Evolutionary conservation across 2,329 filamentous ascomycete genomes (phyloP), one percentile per base, ranked within the genome.

Genomic region (Volutella citrinella): DNA sequence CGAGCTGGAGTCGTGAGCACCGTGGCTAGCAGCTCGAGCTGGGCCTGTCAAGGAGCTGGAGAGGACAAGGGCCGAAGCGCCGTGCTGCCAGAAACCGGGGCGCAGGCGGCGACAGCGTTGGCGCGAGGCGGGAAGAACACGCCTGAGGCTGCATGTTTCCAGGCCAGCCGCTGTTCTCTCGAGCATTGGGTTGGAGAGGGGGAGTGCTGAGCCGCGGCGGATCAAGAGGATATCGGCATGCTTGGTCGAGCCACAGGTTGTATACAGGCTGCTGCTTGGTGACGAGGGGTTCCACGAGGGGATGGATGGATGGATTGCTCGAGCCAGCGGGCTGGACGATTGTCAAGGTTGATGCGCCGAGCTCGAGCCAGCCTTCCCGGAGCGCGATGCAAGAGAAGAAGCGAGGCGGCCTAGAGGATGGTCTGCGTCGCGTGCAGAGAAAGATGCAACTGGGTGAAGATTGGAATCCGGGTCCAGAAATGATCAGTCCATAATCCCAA

Each of bases 111-210:
- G 65, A 36, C 57, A 59, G 42, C 54, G 64, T 44, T 63, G 66
- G 21, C 68, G 49, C 29, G 61, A 46, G 27, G 49, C 55, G 15
- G 68, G 66, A 36, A 77, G 60, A 42, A 74, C 65, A 57, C 72
- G 66, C 56, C 72, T 70, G 55, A 78, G 62, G 47, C 65, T 65
- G 63, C 71, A 70, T 57, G 73, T 68, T 68, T 78, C 75, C 59
- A 78, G 59, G 57, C 64, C 67, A 42, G 69, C 67, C 24, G 72
- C 71, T 36, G 74, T 74, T 67, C 73, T 70, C 65, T 78, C 74
- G 51, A 78, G 70, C 73, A 78, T 76, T 57, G 62, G 65, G 34
- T 39, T 38, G 36, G 12, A 32, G 29, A 37, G 19, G 27, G 28
- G 37, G 15, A 36, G 19, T 35, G 32, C 47, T 51, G 49, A 19